Evolutionary conservation across 23 red algal genomes (phyloP).

Genomic region (Pyropia haitanensis): DNA sequence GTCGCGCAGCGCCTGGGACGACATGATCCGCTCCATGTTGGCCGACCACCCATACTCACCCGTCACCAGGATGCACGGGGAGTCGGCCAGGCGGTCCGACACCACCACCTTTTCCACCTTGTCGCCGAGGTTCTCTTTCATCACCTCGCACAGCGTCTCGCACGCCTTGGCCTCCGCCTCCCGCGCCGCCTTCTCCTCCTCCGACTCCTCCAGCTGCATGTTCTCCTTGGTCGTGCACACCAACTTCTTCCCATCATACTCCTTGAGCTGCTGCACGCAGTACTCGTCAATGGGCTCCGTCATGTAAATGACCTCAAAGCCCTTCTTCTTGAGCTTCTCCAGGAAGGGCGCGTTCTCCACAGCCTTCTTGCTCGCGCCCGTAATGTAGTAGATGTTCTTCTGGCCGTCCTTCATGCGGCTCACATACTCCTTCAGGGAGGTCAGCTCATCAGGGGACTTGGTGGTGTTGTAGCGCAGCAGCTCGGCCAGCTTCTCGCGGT

Average conservation of each 20-base stretch:
- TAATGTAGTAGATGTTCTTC: constrained; percentile 99
- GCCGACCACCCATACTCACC: constrained; percentile 92
- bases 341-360: constrained; percentile 96
- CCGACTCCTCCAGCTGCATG: constrained; percentile 61
- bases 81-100: constrained; percentile 80
- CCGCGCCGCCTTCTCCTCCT: constrained; percentile 70
- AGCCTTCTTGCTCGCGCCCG: constrained; percentile 95
- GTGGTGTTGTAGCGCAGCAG: constrained; percentile 89
- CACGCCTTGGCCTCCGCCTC: constrained; percentile 84
- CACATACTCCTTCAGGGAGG: constrained; percentile 95
- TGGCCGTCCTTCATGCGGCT: constrained; percentile 94
- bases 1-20: constrained; percentile 92
- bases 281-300: constrained; percentile 99
- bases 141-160: constrained; percentile 79
- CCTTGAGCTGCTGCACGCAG: constrained; percentile 90
- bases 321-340: constrained; percentile 84
- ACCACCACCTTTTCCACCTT: constrained; percentile 96
- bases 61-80: constrained; percentile 89
- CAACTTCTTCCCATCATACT: constrained; percentile 97
- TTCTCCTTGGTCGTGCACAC: constrained; percentile 96
- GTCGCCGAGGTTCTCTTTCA: constrained; percentile 95
- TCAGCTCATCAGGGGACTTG: constrained; percentile 90
- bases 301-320: constrained; percentile 95
- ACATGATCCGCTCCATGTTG: constrained; percentile 99
- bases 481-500: constrained; percentile 79